A percentile compares a stretch with the other conserved stretches of the same genome.
These are phyloP conservation scores for Tulasnella calospora DNA, from an alignment of 768 basidiomycete species.

Conservation along the genomic window DNA sequence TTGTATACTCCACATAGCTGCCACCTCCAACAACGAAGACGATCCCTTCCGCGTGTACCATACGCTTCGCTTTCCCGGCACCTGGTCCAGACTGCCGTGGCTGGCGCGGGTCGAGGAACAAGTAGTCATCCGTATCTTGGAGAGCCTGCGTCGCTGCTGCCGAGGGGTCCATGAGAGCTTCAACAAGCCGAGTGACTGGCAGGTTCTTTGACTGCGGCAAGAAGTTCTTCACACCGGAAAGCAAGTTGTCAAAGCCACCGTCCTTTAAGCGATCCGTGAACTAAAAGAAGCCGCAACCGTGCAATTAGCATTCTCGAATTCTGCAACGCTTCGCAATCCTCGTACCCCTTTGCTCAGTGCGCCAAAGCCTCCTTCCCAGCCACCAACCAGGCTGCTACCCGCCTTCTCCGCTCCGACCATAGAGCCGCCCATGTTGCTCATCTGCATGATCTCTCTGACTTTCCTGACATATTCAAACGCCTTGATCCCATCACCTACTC, in stretches of 20 bases:
- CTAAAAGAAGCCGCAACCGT: slow-evolving; percentile 40
- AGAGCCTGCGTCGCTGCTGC: slow-evolving; percentile 90
- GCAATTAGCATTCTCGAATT: not conserved
- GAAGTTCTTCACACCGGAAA: slow-evolving; percentile 98
- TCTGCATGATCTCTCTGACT: slow-evolving; percentile 84
- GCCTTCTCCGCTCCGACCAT: slow-evolving; percentile 52
- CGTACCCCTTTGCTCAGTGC: slow-evolving; percentile 81
- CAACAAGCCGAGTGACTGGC: slow-evolving; percentile 85
- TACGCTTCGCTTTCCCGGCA: slow-evolving; percentile 47
- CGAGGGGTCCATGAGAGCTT: slow-evolving; percentile 96
- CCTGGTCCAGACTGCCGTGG: slow-evolving; percentile 48
- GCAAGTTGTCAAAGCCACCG: slow-evolving; percentile 92
- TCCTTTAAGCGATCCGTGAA: slow-evolving; percentile 90
- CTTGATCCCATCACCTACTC: slow-evolving; percentile 54
- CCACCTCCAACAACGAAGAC: slow-evolving; percentile 97
- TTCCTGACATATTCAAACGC: slow-evolving; percentile 80
- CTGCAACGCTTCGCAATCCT: slow-evolving; percentile 32
- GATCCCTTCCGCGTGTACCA: slow-evolving; percentile 82
- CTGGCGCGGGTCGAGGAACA: slow-evolving; percentile 88
- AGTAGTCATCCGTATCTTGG: slow-evolving; percentile 92
- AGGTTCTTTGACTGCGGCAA: slow-evolving; percentile 90
- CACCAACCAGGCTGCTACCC: slow-evolving; percentile 15
- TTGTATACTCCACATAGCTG: slow-evolving; percentile 95
- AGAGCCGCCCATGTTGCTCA: slow-evolving; percentile 69
- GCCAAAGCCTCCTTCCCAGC: slow-evolving; percentile 60